Conservation (phyloP, 2,329 filamentous ascomycete species). For the Alternaria ethzedia region DNA sequence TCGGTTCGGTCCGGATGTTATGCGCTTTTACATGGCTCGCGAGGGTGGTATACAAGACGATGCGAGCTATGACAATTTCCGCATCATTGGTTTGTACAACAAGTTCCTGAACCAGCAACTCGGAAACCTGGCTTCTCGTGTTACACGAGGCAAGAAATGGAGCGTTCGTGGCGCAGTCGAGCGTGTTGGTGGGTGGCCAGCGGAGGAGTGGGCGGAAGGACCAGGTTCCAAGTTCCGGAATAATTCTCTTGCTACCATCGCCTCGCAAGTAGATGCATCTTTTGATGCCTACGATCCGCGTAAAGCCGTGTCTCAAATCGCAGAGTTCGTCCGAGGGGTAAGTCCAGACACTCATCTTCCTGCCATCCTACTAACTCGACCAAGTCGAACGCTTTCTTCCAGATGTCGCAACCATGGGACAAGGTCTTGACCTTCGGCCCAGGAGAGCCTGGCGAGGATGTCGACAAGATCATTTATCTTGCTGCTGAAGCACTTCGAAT, state of each 20-base stretch:
- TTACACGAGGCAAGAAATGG: constrained; percentile 74
- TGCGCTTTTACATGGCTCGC: constrained; percentile 87
- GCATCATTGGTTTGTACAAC: constrained; percentile 77
- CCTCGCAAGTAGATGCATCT: constrained; percentile 26
- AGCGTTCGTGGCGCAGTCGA: constrained; percentile 67
- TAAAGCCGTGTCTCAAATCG: constrained; percentile 32
- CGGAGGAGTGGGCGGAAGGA: constrained; percentile 36
- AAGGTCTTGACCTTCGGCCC: constrained; percentile 50
- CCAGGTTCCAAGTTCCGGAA: constrained; percentile 43
- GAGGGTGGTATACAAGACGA: constrained; percentile 80
- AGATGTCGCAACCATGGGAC: constrained; percentile 72
- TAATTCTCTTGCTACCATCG: constrained; percentile 44
- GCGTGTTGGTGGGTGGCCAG: constrained; percentile 34
- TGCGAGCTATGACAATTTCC: constrained; percentile 81
- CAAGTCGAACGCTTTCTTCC: constrained; percentile 72
- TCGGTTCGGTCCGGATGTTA: constrained; percentile 82
- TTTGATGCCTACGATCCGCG: constrained; percentile 40
- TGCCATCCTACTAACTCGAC: background rate
- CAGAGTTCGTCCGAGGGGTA: constrained; percentile 38
- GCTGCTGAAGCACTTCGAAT: constrained; percentile 79
- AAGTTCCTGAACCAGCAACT: constrained; percentile 78
- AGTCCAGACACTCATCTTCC: constrained; percentile 8
- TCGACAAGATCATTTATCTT: constrained; percentile 66
- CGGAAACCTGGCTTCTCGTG: constrained; percentile 78
- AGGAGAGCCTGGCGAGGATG: constrained; percentile 40